Evolutionary conservation across 352 stramenopile species (phyloP).

Genomic region (Pythium apleroticum): DNA sequence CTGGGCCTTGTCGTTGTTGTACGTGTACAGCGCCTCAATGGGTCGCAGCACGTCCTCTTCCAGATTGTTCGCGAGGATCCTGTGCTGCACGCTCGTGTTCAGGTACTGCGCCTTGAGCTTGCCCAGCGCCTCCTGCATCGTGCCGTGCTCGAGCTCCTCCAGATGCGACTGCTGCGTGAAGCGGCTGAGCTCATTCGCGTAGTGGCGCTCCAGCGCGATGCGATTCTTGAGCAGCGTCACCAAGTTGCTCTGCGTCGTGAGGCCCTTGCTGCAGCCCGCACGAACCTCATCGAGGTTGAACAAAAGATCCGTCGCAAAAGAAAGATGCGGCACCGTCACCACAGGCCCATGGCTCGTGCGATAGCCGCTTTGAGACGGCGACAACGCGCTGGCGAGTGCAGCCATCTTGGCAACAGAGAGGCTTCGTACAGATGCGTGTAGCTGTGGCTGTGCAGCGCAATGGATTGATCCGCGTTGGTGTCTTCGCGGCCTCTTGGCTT

Average conservation of each 20-base stretch:
- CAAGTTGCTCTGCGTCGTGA: conserved; percentile 57
- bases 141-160: conserved; percentile 55
- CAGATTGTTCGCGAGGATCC: conserved; percentile 62
- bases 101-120: conserved; percentile 72
- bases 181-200: conserved; percentile 62
- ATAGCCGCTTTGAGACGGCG: conserved; percentile 3
- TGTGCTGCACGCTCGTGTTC: conserved; percentile 84
- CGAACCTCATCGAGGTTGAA: conserved; percentile 77
- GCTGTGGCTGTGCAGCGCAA: neutral
- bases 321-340: conserved; percentile 38
- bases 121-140: conserved; percentile 54
- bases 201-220: conserved; percentile 69
- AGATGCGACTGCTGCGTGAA: conserved; percentile 62
- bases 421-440: neutral
- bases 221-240: conserved; percentile 69
- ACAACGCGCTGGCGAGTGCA: neutral
- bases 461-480: too few relatives aligned
- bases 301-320: conserved; percentile 75
- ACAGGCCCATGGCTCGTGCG: conserved; percentile 7
- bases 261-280: conserved; percentile 37
- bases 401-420: neutral
- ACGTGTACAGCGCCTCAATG: conserved; percentile 58
- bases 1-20: conserved; percentile 55
- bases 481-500: neutral
- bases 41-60: conserved; percentile 77